Conservation (phyloP, 495 filamentous ascomycete species). For the Aspergillus cristatus region DNA sequence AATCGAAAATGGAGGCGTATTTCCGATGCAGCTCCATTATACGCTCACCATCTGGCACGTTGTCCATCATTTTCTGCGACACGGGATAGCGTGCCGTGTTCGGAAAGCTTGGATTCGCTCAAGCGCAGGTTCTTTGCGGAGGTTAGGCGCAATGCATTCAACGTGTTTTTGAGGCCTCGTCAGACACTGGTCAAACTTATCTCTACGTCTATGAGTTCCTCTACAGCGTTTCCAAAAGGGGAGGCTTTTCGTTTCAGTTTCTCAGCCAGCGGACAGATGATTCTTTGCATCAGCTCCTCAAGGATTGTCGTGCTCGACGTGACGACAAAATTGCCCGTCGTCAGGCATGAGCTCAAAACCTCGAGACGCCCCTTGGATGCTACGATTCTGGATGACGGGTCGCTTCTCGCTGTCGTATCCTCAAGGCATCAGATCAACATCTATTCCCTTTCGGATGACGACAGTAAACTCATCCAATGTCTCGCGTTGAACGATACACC, state of each 20-base stretch:
- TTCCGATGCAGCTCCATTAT: slow-evolving; percentile 63
- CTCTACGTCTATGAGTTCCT: slow-evolving; percentile 75
- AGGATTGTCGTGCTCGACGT: slow-evolving; percentile 73
- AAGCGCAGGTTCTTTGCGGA: slow-evolving; percentile 60
- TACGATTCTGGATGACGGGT: slow-evolving; percentile 71
- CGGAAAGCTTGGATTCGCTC: slow-evolving; percentile 43
- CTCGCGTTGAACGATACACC: slow-evolving; percentile 68
- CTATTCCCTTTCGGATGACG: slow-evolving; percentile 55
- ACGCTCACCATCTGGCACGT: slow-evolving; percentile 63
- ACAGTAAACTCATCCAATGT: slow-evolving; percentile 57
- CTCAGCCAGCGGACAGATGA: slow-evolving; percentile 61
- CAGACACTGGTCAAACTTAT: slow-evolving; percentile 65
- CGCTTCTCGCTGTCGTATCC: slow-evolving; percentile 67
- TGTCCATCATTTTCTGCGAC: slow-evolving; percentile 60
- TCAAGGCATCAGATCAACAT: slow-evolving; percentile 74
- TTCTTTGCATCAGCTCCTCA: slow-evolving; percentile 79
- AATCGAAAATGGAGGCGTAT: slow-evolving; percentile 68
- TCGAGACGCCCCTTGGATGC: slow-evolving; percentile 65
- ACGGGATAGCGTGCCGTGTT: slow-evolving; percentile 32
- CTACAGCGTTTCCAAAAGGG: slow-evolving; percentile 68
- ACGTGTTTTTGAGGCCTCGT: slow-evolving; percentile 62
- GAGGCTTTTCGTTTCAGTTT: slow-evolving; percentile 80
- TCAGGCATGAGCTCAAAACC: slow-evolving; percentile 73
- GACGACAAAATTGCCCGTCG: slow-evolving; percentile 41
- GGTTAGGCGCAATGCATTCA: slow-evolving; percentile 71